phyloP scores from a whole-genome alignment of 2,329 filamentous ascomycete species.

The Aspergillus brasiliensis region DNA sequence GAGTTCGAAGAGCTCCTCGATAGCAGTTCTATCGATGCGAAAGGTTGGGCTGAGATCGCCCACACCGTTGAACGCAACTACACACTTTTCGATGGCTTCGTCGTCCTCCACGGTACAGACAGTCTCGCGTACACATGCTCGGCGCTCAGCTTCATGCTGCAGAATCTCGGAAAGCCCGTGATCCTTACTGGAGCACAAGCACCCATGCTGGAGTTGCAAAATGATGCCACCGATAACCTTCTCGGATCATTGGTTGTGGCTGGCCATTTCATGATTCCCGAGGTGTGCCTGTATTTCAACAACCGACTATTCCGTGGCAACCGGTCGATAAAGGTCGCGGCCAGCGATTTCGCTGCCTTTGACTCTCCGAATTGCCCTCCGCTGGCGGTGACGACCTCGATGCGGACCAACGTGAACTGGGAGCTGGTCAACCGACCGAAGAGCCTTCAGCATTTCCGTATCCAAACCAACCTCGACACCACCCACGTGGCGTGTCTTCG shows the following conservation, averaged over 20 bases:
- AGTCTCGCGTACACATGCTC: slow-evolving; percentile 87
- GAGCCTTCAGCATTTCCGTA: slow-evolving; percentile 70
- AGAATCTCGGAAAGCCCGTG: slow-evolving; percentile 86
- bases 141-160: slow-evolving; percentile 89
- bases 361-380: slow-evolving; percentile 83
- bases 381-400: slow-evolving; percentile 76
- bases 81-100: slow-evolving; percentile 84
- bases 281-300: slow-evolving; percentile 93
- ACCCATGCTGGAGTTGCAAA: slow-evolving; percentile 87
- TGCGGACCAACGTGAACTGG: slow-evolving; percentile 82
- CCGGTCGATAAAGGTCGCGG: slow-evolving; percentile 82
- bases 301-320: slow-evolving; percentile 88
- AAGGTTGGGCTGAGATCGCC: slow-evolving; percentile 84
- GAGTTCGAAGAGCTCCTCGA: slow-evolving; percentile 86
- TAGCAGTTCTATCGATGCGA: slow-evolving; percentile 84
- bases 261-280: slow-evolving; percentile 88
- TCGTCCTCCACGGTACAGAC: slow-evolving; percentile 88
- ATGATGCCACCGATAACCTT: slow-evolving; percentile 87
- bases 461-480: slow-evolving; percentile 76
- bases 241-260: slow-evolving; percentile 86
- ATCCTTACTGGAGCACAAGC: slow-evolving; percentile 82
- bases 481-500: slow-evolving; percentile 87
- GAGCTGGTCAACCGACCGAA: slow-evolving; percentile 73
- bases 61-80: slow-evolving; percentile 81
- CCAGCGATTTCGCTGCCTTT: slow-evolving; percentile 84